Evolutionary conservation across 225 moss, liverwort and hornwort genomes (phyloP), one percentile per base, ranked within the genome.

Genomic region (Sphagnum tenellum): DNA sequence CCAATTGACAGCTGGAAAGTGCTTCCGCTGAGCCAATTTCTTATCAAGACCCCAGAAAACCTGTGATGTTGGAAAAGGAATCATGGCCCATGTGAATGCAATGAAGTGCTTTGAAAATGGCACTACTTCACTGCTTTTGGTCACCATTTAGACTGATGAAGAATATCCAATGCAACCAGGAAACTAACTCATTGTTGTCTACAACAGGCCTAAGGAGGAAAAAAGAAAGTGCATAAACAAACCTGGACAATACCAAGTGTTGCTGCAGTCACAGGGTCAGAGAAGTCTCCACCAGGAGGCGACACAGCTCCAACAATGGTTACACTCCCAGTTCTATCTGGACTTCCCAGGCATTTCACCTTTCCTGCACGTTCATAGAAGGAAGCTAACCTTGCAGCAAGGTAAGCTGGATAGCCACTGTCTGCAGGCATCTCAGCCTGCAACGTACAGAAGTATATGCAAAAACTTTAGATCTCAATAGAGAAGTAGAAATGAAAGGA

Each of bases 31-130:
- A 49, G 96, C 96, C 61, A 96, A 78, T 70, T 96, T 92, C 81
- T 96, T 96, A 73, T 96, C 92, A 9, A 96, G 88, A 67, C 96
- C 92, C 96, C 96, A 96, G 77, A 96, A 96, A 50, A 96, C 92
- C 90, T 90, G 80, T 5, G 9, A 52, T 5, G 9, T 6, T 52
- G 9, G 52, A 52, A 52, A 52, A 52, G 52, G 52, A 6, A 52
- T 52, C 7, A 52, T 52, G 52, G 9, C 9, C 6, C 52, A 52
- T 5, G 52, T 9, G 9, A 52, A 52, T 5, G 52, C 6, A 52
- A 52, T 52, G 6, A 52, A 52, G 9, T 6, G 52, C 52, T 5
- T 52, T 52, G 6, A 29, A 29, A 29, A 29, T 29, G 29, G 29
- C 29, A 29, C 29, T 29, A 29, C 29, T 29, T 29, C 29, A 29